phyloP scores from a whole-genome alignment of 306 rosid genomes.

The Astragalus glycyphyllos region DNA sequence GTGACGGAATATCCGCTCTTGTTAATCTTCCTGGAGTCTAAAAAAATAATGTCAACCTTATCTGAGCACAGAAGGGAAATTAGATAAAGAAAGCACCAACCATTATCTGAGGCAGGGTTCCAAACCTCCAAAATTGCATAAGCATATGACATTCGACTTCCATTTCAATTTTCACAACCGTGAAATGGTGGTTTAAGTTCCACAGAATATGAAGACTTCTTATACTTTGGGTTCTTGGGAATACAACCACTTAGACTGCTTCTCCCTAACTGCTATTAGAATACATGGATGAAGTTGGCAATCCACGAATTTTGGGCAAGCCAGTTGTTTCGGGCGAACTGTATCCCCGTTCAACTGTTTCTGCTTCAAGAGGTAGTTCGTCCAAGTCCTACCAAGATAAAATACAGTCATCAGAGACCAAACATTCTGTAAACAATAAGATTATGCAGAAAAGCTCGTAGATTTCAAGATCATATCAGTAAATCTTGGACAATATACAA shows the following conservation, averaged over 20 bases:
- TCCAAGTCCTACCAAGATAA: constrained; percentile 74
- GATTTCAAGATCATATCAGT: constrained; percentile 26
- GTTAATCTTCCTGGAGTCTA: constrained; percentile 45
- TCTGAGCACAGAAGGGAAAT: constrained; percentile 28
- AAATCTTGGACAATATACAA: constrained; percentile 5
- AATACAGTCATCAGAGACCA: constrained; percentile 37
- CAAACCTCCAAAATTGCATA: constrained; percentile 45
- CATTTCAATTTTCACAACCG: constrained; percentile 66
- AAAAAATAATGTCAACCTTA: constrained; percentile 32
- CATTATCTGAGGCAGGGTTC: constrained; percentile 43
- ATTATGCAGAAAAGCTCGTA: constrained; percentile 8
- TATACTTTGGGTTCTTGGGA: constrained; percentile 60
- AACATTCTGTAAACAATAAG: constrained; percentile 1
- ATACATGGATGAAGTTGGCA: constrained; percentile 68
- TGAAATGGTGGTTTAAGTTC: constrained; percentile 59
- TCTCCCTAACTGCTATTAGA: constrained; percentile 57
- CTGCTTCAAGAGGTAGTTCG: constrained; percentile 85
- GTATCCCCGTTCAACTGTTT: constrained; percentile 84
- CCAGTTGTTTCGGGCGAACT: constrained; percentile 69
- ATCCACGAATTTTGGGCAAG: constrained; percentile 70
- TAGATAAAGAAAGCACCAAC: constrained; percentile 34
- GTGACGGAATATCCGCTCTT: constrained; percentile 29
- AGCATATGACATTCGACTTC: constrained; percentile 51
- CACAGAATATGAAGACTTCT: constrained; percentile 65
- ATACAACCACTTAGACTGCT: not conserved